Evolutionary conservation across 768 basidiomycete genomes (phyloP), one percentile per base, ranked within the genome.

Genomic region (Rossbeevera mucosa): DNA sequence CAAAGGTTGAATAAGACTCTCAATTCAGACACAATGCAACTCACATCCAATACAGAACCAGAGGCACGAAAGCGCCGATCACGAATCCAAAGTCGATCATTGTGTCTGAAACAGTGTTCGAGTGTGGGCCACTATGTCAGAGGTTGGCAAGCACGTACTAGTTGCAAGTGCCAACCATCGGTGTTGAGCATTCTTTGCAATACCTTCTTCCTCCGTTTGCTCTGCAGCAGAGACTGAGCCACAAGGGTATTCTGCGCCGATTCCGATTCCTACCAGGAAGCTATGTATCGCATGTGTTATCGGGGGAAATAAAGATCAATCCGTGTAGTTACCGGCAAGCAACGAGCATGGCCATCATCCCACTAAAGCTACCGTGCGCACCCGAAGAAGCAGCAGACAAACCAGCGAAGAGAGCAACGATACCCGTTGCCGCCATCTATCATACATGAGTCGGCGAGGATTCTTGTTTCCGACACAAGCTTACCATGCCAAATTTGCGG

Each of bases 11-110:
- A 13, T 5, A 14, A 7, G 12, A 9, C 22, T 50, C 46, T 46
- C 38, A 16, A 16, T 25, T 20, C 1, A 30, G 20, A 43, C 47
- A 48, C 22, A 44, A 44, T 13, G 21, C 43, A 18, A 72, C 85
- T 42, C 55, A 89, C 85, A 94, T 94, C 92, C 91, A 93, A 63
- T 82, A 89, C 26, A 93, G 74, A 24, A 94, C 86, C 5, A 94
- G 76, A 13, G 91, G 91, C 4, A 90, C 85, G 56, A 94, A 92
- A 11, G 88, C 76, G 7, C 86, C 72, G 44, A 93, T 62, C 38
- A 91, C 89, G 64, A 91, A 91, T 36, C 88, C 89, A 51, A 83
- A 71, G 64, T 91, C 93, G 59, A 93, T 91, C 92, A 93, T 93
- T 5, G 77, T 68, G 61, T 91, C 88, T 90, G 16, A 5, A 22